Percentiles rank a stretch among this genome's conserved stretches.
These are phyloP conservation scores for Ophiostoma tasmaniense DNA, from an alignment of 2,329 filamentous ascomycete genomes.

Conservation along the genomic window DNA sequence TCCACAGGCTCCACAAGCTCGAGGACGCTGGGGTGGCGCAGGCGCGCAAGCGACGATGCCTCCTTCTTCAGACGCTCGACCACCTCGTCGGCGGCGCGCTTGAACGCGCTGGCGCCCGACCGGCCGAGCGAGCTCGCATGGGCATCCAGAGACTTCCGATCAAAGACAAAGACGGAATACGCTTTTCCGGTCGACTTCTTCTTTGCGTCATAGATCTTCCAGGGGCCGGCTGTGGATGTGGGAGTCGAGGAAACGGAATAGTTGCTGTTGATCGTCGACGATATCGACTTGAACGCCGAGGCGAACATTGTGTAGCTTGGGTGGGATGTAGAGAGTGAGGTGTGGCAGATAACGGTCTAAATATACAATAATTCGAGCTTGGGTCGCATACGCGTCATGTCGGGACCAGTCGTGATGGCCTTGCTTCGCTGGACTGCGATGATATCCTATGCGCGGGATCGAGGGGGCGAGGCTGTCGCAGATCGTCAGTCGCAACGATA, in stretches of 20 bases:
- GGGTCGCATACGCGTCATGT: background rate
- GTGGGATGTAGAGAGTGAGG: background rate
- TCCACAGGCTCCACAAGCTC: slow-evolving; percentile 93
- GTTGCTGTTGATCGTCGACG: slow-evolving; percentile 76
- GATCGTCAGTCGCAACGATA: background rate
- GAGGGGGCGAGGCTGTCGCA: background rate
- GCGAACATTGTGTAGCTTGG: slow-evolving; percentile 65
- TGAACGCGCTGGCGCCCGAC: slow-evolving; percentile 60
- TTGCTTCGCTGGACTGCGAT: background rate
- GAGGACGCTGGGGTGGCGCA: slow-evolving; percentile 85
- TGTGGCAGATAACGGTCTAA: background rate
- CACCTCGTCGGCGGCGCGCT: slow-evolving; percentile 79
- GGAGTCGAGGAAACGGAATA: slow-evolving; percentile 72
- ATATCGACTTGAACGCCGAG: slow-evolving; percentile 86
- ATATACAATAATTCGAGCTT: background rate
- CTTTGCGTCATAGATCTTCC: slow-evolving; percentile 97
- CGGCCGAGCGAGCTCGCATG: slow-evolving; percentile 52
- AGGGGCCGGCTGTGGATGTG: slow-evolving; percentile 77
- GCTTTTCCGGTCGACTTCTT: slow-evolving; percentile 88
- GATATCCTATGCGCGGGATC: background rate
- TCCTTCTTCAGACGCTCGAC: slow-evolving; percentile 87
- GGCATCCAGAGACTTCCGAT: slow-evolving; percentile 74
- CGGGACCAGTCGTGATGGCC: background rate
- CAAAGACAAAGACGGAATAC: slow-evolving; percentile 90
- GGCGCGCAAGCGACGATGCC: slow-evolving; percentile 74